Evolutionary conservation across 129 eudicot genomes (phyloP), one percentile per base, ranked within the genome.

Genomic region (Rutidosis leptorrhynchoides): DNA sequence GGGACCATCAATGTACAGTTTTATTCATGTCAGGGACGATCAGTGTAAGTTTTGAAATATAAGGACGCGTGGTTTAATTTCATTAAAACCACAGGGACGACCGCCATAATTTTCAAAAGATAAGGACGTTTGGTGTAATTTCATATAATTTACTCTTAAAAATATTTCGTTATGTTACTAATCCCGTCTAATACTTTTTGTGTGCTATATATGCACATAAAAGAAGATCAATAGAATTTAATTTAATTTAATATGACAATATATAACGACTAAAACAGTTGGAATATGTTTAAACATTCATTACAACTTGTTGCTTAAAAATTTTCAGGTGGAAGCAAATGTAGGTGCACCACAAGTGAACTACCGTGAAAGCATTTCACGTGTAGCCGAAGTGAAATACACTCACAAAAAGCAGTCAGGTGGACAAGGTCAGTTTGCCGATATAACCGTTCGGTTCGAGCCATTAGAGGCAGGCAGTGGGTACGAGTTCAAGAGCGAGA

Each of bases 281-380:
- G 51, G 43, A 56, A 71, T 61, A 40, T 33, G 25, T 62, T 29
- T 15, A 2, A 61, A 62, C 63, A 72, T 33, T 9, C 24, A 27
- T 25, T 16, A 53, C 32, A 0, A 16, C 26, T 56, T 23, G 16
- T 32, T 68, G 12, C 68, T 43, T 56, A 20, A 52, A 30, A 29
- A 28, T 60, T 49, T 7, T 30, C 65, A 89, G 98, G 98, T 93
- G 32, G 96, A 86, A 57, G 99, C 99, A 0, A 93, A 89, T 40
- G 96, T 93, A 17, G 99, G 96, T 32, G 96, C 96, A 56, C 99
- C 99, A 33, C 99, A 93, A 86, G 99, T 93, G 5, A 89, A 89
- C 74, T 93, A 93, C 73, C 90, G 99, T 5, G 99, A 93, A 56
- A 93, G 96, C 71, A 93, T 93, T 51, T 93, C 96, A 11, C 78